A percentile compares a stretch with the other conserved stretches of the same genome.
Conservation (phyloP, 306 rosid species). For the Casuarina glauca region DNA sequence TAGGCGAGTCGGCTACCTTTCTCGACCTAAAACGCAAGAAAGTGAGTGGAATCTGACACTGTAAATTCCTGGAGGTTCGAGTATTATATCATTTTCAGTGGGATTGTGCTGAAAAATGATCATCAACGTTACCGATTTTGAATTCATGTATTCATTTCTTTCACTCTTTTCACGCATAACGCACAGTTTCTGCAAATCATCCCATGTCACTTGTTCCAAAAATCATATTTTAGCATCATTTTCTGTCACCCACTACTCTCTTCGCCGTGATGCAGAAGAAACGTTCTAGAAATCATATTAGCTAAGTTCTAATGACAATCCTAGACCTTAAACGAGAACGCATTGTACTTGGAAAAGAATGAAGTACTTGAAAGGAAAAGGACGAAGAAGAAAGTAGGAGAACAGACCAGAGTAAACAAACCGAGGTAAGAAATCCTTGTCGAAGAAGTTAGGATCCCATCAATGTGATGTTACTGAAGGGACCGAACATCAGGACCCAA, state of each 20-base stretch:
- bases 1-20: constrained; percentile 36
- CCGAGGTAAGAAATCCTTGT: not conserved
- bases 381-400: no score
- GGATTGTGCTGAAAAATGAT: constrained; percentile 24
- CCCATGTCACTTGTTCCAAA: no score
- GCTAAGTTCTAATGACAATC: no score
- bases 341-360: no score
- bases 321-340: no score
- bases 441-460: not conserved
- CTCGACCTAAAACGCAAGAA: constrained; percentile 36
- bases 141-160: constrained; percentile 6
- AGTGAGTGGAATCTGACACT: constrained; percentile 45
- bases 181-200: constrained; percentile 11
- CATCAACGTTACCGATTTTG: not conserved
- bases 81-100: constrained; percentile 7
- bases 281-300: no score
- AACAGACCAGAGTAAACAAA: not conserved
- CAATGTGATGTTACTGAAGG: constrained; percentile 8
- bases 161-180: constrained; percentile 37
- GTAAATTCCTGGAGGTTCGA: constrained; percentile 28
- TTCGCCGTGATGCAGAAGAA: no score
- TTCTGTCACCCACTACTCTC: no score
- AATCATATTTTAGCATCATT: no score
- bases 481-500: not conserved
- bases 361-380: no score